A percentile compares a stretch with the other conserved stretches of the same genome.
Conservation (phyloP, 768 basidiomycete genomes). For the Termitomyces eurrhizus region DNA sequence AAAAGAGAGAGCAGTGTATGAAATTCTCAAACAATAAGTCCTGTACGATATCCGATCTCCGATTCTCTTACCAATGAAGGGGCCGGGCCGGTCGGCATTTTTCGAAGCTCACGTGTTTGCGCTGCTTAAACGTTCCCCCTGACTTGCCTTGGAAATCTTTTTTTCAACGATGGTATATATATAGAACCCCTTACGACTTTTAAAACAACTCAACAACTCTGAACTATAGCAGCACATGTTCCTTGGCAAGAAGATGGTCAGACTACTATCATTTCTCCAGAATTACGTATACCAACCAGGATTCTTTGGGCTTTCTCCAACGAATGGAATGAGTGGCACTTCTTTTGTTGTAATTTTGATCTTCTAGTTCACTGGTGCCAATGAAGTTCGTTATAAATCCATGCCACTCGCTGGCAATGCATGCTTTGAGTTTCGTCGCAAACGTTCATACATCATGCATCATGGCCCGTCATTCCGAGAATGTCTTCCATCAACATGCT, state of each 20-base stretch:
- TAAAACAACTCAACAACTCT: too few species aligned
- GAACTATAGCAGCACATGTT: background rate
- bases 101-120: too few species aligned
- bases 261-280: too few species aligned
- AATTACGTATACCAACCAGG: background rate
- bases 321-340: background rate
- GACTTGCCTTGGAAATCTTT: too few species aligned
- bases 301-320: background rate
- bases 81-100: too few species aligned
- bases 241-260: background rate
- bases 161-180: too few species aligned
- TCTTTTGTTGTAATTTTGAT: background rate
- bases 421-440: background rate
- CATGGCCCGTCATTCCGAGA: background rate
- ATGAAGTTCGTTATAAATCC: background rate
- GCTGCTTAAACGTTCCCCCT: too few species aligned
- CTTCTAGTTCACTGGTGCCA: background rate
- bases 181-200: too few species aligned
- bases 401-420: background rate
- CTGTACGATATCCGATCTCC: too few species aligned
- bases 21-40: too few species aligned
- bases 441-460: background rate
- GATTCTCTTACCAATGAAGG: too few species aligned
- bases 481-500: conserved; percentile 10
- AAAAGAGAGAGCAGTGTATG: too few species aligned